These are phyloP conservation scores for Metschnikowia anglica DNA, from an alignment of 805 yeast genomes.

Conservation along the genomic window DNA sequence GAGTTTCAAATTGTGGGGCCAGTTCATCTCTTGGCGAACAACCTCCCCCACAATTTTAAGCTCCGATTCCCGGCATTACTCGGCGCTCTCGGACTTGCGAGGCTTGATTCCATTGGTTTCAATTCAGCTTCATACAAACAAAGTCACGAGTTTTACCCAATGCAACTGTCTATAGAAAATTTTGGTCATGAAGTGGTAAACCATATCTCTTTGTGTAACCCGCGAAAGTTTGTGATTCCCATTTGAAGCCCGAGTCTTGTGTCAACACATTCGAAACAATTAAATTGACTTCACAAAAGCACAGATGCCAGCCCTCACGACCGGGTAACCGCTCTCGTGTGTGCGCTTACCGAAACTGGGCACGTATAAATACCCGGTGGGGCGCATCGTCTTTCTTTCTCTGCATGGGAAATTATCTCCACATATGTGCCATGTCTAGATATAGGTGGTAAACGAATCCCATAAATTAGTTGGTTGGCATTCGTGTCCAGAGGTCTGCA, in stretches of 20 bases:
- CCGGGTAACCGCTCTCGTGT: slow-evolving; percentile 7
- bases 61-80: slow-evolving; percentile 2
- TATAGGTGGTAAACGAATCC: slow-evolving; percentile 45
- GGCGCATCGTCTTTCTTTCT: not conserved
- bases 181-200: too few relatives aligned
- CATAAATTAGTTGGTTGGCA: slow-evolving; percentile 26
- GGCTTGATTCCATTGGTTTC: too few relatives aligned
- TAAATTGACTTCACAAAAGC: too few relatives aligned
- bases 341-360: slow-evolving; percentile 6
- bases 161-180: too few relatives aligned
- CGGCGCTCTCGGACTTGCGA: not conserved
- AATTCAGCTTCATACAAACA: too few relatives aligned
- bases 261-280: too few relatives aligned
- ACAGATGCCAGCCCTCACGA: not conserved
- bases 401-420: slow-evolving; percentile 36
- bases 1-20: slow-evolving; percentile 2
- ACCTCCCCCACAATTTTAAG: not conserved
- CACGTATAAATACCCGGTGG: slow-evolving; percentile 1
- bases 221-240: too few relatives aligned
- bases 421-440: slow-evolving; percentile 34
- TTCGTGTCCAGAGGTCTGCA: slow-evolving; percentile 25
- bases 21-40: not conserved
- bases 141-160: not conserved
- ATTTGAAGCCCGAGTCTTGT: too few relatives aligned
- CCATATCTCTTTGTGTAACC: too few relatives aligned